Conservation (phyloP, 129 eudicot species). For the Oenanthe sinensis region DNA sequence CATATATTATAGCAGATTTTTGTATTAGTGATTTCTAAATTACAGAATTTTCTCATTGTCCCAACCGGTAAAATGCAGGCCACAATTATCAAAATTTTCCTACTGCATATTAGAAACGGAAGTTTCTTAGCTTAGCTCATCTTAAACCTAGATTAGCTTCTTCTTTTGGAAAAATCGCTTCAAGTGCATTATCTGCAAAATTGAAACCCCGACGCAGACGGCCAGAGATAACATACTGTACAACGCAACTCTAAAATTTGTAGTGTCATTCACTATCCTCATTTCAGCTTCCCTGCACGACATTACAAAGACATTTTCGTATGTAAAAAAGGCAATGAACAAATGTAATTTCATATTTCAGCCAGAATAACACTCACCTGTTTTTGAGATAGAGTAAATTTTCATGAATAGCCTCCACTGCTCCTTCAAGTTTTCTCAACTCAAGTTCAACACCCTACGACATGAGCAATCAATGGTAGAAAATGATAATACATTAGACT, state of each 20-base stretch:
- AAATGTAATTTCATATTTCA: background rate
- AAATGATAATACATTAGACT: background rate
- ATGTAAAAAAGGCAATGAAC: background rate
- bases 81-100: conserved; percentile 15
- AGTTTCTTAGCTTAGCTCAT: background rate
- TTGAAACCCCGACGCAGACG: conserved; percentile 57
- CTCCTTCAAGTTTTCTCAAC: conserved; percentile 91
- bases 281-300: conserved; percentile 73
- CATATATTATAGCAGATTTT: background rate
- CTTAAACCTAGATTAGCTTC: conserved; percentile 58
- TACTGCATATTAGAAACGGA: background rate
- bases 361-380: conserved; percentile 34
- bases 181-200: conserved; percentile 56
- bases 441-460: conserved; percentile 85
- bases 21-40: background rate
- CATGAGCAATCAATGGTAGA: conserved; percentile 16
- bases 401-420: conserved; percentile 89
- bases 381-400: conserved; percentile 55
- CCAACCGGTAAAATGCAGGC: background rate
- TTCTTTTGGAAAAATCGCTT: conserved; percentile 84
- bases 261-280: conserved; percentile 68
- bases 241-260: conserved; percentile 79
- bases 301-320: background rate
- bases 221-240: conserved; percentile 72
- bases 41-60: background rate